Evolutionary conservation across 164 flowering plant genomes (phyloP).

Genomic region (Aristolochia contorta): DNA sequence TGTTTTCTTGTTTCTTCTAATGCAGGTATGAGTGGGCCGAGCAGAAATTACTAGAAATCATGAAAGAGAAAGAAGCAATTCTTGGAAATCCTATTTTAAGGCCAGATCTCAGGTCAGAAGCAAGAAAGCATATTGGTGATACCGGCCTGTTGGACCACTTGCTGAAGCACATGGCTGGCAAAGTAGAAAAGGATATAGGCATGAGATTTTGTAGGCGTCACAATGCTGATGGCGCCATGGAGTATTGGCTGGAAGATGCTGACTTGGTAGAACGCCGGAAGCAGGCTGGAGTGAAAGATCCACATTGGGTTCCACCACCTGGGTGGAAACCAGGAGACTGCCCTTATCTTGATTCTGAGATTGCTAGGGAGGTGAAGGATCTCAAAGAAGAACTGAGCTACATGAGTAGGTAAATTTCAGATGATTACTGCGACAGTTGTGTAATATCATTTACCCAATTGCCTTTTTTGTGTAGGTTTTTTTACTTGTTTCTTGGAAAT

Average conservation of each 20-base stretch:
- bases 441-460: neutral
- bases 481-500: neutral
- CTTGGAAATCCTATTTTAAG: neutral
- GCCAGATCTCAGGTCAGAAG: neutral
- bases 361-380: neutral
- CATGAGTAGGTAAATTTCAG: neutral
- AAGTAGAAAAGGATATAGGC: neutral
- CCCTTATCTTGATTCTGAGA: neutral
- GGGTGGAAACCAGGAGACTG: neutral
- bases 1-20: neutral
- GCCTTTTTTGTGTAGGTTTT: neutral
- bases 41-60: neutral
- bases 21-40: neutral
- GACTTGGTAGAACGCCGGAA: neutral
- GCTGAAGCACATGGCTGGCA: conserved; percentile 1
- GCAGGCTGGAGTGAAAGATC: neutral
- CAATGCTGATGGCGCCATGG: neutral
- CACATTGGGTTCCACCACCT: neutral
- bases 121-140: neutral
- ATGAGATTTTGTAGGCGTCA: neutral
- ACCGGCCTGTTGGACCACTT: neutral
- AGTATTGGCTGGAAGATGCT: neutral
- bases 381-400: neutral
- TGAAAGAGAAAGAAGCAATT: conserved; percentile 2
- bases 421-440: neutral